A percentile compares a stretch with the other conserved stretches of the same genome.
Conservation (phyloP, 1,139 yeast species). For the Saccharomyces hybrid region DNA sequence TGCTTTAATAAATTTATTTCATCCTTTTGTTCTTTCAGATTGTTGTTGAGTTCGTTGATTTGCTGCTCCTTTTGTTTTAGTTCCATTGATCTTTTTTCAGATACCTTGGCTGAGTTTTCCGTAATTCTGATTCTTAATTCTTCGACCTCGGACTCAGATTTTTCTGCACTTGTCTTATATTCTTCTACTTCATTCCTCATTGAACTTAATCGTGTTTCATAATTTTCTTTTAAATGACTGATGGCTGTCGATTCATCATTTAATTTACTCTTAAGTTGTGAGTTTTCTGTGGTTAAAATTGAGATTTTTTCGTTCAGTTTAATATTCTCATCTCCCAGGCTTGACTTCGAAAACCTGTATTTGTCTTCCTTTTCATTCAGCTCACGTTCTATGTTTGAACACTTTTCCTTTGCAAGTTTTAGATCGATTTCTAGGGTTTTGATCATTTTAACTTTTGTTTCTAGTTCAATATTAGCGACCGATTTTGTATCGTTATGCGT, state of each 20-base stretch:
- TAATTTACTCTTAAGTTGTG: not conserved
- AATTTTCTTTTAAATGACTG: not conserved
- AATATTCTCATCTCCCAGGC: conserved; percentile 17
- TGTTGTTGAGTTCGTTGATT: conserved; percentile 5
- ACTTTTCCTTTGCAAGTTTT: not conserved
- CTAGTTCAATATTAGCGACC: not conserved
- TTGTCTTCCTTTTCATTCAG: conserved; percentile 15
- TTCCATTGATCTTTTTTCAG: conserved; percentile 1
- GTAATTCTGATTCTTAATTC: conserved; percentile 1
- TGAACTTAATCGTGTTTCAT: not conserved
- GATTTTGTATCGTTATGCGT: not conserved
- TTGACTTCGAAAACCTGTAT: conserved; percentile 13
- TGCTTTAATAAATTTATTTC: conserved; percentile 13
- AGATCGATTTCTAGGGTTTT: not conserved
- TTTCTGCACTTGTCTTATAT: not conserved
- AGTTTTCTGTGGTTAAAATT: conserved; percentile 10
- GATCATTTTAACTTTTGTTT: not conserved
- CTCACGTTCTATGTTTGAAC: conserved; percentile 28
- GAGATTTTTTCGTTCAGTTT: conserved; percentile 5
- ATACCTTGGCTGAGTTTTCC: not conserved
- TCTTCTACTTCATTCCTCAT: conserved; percentile 8
- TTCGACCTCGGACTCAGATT: conserved; percentile 2
- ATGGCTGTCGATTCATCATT: not conserved
- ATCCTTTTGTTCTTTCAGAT: conserved; percentile 7
- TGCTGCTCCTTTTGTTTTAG: conserved; percentile 9